Evolutionary conservation across 2,329 filamentous ascomycete genomes (phyloP).

Genomic region (Aspergillus ruber): DNA sequence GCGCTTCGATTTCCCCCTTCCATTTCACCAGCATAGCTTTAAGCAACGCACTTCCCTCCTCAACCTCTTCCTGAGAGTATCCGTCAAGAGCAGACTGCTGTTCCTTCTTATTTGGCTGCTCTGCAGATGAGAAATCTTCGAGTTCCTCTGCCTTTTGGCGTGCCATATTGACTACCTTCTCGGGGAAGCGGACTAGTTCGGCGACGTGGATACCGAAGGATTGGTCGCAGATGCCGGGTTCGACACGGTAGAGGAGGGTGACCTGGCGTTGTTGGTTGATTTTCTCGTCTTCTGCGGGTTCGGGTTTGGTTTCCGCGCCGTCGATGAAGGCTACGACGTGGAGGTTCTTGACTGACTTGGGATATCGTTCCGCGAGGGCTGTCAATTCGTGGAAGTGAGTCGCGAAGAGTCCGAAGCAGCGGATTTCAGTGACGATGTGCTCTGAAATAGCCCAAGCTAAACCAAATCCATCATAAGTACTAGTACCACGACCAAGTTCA

Average conservation of each 20-base stretch:
- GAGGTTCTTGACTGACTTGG: conserved; percentile 76
- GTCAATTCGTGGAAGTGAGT: conserved; percentile 99
- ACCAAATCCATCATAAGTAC: conserved; percentile 96
- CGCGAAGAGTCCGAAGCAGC: conserved; percentile 89
- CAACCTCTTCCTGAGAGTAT: conserved; percentile 78
- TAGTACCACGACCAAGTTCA: conserved; percentile 91
- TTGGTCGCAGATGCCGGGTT: conserved; percentile 92
- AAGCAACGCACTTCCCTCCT: conserved; percentile 76
- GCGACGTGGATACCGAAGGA: conserved; percentile 98
- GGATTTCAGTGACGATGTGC: conserved; percentile 92
- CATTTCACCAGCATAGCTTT: conserved; percentile 78
- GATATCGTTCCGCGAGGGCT: conserved; percentile 76
- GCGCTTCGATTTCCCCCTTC: conserved; percentile 68
- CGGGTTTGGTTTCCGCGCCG: conserved; percentile 38
- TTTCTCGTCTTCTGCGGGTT: conserved; percentile 36
- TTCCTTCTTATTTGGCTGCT: conserved; percentile 37
- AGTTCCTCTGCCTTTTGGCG: conserved; percentile 97
- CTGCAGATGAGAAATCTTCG: conserved; percentile 66
- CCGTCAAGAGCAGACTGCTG: conserved; percentile 25
- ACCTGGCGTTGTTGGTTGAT: conserved; percentile 67
- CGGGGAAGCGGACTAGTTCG: conserved; percentile 89
- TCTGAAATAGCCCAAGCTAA: conserved; percentile 99
- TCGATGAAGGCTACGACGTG: conserved; percentile 94
- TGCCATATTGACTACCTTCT: conserved; percentile 98
- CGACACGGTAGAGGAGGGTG: conserved; percentile 92